phyloP scores from a whole-genome alignment of 2,329 filamentous ascomycete species.

The Aspergillus pseudonomiae region DNA sequence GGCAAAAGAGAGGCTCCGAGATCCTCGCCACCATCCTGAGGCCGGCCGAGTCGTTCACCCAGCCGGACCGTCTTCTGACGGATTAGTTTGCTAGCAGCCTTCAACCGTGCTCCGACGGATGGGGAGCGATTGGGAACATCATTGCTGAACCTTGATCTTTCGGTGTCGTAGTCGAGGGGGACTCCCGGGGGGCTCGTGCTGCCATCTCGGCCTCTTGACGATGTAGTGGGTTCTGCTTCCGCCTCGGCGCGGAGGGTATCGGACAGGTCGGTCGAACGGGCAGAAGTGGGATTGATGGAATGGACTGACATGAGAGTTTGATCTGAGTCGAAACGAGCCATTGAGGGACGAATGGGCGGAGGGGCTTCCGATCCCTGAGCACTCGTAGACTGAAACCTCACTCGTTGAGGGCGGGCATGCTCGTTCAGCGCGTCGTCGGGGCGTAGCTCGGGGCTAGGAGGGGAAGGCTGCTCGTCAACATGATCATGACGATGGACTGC shows the following conservation, averaged over 20 bases:
- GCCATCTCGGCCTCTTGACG: background rate
- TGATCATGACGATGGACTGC: slow-evolving; percentile 7
- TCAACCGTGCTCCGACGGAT: slow-evolving; percentile 30
- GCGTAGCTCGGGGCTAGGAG: background rate
- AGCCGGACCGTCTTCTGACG: slow-evolving; percentile 33
- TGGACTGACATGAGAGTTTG: slow-evolving; percentile 21
- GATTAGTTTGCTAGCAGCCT: slow-evolving; percentile 31
- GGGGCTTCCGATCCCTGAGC: slow-evolving; percentile 13
- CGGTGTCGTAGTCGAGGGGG: background rate
- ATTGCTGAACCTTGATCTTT: slow-evolving; percentile 8
- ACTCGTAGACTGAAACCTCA: slow-evolving; percentile 26
- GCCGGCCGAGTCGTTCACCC: slow-evolving; percentile 35
- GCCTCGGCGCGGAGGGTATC: slow-evolving; percentile 9
- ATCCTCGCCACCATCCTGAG: slow-evolving; percentile 34
- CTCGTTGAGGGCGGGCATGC: slow-evolving; percentile 16
- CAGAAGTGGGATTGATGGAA: slow-evolving; percentile 11
- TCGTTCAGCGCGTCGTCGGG: background rate
- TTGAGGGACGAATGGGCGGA: slow-evolving; percentile 7
- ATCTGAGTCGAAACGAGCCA: slow-evolving; percentile 21
- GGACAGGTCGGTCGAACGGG: slow-evolving; percentile 14
- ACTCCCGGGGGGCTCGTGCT: background rate
- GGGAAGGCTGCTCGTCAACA: slow-evolving; percentile 5
- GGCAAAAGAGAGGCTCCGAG: slow-evolving; percentile 33
- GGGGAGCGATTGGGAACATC: slow-evolving; percentile 14
- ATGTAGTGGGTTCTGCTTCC: background rate